Conservation (phyloP, 495 filamentous ascomycete genomes). For the Neurospora africana region DNA sequence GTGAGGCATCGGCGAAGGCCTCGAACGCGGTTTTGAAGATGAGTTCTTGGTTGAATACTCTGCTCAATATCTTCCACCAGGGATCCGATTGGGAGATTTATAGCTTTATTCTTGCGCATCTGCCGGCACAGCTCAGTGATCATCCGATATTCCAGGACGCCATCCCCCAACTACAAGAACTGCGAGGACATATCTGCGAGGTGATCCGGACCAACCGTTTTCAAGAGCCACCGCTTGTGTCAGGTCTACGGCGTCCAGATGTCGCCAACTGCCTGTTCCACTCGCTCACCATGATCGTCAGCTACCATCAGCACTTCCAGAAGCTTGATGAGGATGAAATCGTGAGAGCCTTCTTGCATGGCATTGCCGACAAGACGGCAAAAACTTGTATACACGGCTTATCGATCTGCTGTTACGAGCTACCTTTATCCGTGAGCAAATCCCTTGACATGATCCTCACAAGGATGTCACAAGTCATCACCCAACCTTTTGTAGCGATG, state of each 20-base stretch:
- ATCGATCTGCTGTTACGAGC: conserved; percentile 85
- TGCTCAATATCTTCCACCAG: conserved; percentile 63
- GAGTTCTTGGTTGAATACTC: conserved; percentile 62
- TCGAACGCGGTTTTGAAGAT: conserved; percentile 45
- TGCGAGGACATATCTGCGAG: conserved; percentile 71
- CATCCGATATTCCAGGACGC: conserved; percentile 70
- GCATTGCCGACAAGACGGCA: conserved; percentile 74
- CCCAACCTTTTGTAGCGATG: conserved; percentile 77
- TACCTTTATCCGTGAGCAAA: conserved; percentile 72
- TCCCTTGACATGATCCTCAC: conserved; percentile 72
- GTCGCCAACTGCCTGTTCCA: conserved; percentile 83
- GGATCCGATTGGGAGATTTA: conserved; percentile 89
- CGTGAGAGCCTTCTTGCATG: conserved; percentile 71
- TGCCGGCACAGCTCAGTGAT: conserved; percentile 83
- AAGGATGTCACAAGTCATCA: conserved; percentile 91
- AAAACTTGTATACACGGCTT: conserved; percentile 91
- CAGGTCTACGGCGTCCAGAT: conserved; percentile 75
- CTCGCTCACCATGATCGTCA: conserved; percentile 69
- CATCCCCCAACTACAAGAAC: conserved; percentile 58
- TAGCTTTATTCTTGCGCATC: conserved; percentile 76
- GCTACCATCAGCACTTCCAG: conserved; percentile 75
- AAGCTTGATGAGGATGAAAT: conserved; percentile 83
- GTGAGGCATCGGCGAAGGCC: conserved; percentile 6
- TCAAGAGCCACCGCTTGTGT: conserved; percentile 60
- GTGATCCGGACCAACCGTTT: conserved; percentile 66